Base-by-base conservation (phyloP, 2,329 filamentous ascomycete species). In the Knoxdaviesia proteae region DNA sequence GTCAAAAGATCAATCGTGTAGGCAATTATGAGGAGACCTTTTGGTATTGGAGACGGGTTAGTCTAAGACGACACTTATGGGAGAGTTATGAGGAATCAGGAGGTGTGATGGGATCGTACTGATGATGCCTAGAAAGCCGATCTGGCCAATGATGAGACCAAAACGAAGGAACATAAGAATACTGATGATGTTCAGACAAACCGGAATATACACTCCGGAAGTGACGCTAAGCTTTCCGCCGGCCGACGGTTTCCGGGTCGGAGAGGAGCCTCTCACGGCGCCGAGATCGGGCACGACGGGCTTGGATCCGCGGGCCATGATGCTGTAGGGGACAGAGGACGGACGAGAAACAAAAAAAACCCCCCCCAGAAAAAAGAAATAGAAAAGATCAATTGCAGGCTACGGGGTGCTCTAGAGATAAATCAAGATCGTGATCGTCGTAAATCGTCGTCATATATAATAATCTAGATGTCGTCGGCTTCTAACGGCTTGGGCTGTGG, bases 161-260 rank as follows among this genome's bases (percentile, higher is more conserved):
- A 93, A 93, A 29, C 84, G 74, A 51, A 93, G 65, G 60, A 93
- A 93, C 83, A 93, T 92, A 47, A 93, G 69, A 58, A 93, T 92
- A 51, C 82, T 88, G 49, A 92, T 62, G 37, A 93, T 84, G 57
- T 90, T 93, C 49, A 92, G 65, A 47, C 79, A 87, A n/a, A 84
- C 84, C 1, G 84, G 84, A 10, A 93, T 80, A 56, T 86, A 93
- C 40, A 92, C 80, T 6, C 81, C 81, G 4, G 77, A 82, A 49
- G 84, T 74, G 6, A 75, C 77, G 35, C 81, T 81, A 45, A 92
- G 66, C 60, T 90, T 90, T 50, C 69, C 53, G 47, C 57, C 42
- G 31, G 44, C 37, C 29, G 43, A 32, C 43, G 40, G 39, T 6
- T 32, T 42, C 7, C 40, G 34, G 34, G 7, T 9, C 29, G 9